Base-by-base conservation (phyloP, 176 grass and related monocot genomes). In the Oryza officinalis region DNA sequence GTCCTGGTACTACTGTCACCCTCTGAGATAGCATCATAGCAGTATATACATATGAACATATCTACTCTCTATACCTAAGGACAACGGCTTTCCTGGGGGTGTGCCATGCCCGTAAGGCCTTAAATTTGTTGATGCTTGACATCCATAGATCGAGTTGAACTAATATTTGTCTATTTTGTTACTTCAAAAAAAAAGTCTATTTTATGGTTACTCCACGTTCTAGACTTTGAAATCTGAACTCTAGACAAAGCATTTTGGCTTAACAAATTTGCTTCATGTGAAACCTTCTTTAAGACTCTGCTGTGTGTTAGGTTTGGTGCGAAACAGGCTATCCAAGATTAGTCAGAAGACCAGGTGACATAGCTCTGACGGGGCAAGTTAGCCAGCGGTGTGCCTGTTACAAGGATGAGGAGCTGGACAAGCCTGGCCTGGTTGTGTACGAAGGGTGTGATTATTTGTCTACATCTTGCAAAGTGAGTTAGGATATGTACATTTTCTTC, bases 361-460 rank as follows among this genome's bases (percentile, higher is more conserved):
- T 92, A 76, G 96, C 93, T 23, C 86, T 99, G 76, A 99, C 87
- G 5, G 93, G 96, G 65, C 72, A 96, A 85, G 89, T 96, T 30
- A 96, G 86, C 85, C 96, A 96, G 63, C 85, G 91, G 27, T 99
- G 96, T 54, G 93, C 90, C 15, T 99, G 93, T 76, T 89, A 92
- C 77, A 91, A 85, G 76, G 86, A 96, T 84, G 89, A 81, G 46
- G 96, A 92, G 74, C 93, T 99, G 46, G 75, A 72, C 8, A 83
- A 84, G 41, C 37, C 91, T 4, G 93, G 93, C 45, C 85, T 94
- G 26, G 87, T 89, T 74, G 74, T 86, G 80, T 94, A 96, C 76
- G 64, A 92, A 74, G 93, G 83, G 46, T 99, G 96, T 59, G 91
- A 87, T 50, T 80, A 86, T 74, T 52, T 92, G 60, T 90, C 96